Evolutionary conservation across 169 alveolate genomes (phyloP), one percentile per base, ranked within the genome.

Genomic region (Cryptosporidium felis): DNA sequence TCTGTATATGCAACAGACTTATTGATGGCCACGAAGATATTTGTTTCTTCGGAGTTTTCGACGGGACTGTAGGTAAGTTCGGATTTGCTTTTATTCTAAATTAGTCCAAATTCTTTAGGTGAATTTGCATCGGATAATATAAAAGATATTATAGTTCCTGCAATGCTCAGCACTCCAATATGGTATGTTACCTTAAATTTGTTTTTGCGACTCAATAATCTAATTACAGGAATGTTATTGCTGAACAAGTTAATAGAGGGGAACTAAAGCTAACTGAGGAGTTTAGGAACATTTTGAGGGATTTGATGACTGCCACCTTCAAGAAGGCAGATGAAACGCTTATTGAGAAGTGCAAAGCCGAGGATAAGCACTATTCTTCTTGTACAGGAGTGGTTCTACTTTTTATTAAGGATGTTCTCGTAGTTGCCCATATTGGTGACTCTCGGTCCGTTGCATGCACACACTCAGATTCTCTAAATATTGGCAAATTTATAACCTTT

Each of bases 31-130:
- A 90, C 21, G 81, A 89, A 2, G 82, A 89, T 41, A 85, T 82
- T 14, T 88, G 93, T 32, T 90, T 91, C 81, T 91, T 90, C 32
- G 95, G 94, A 18, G 90, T 93, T 2, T 93, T 93, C 80, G 96
- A 93, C 56, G 96, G 96, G 62, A 93, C 96, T 21, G 96, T 90
- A 21, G 95, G 95, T 82, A 62, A 28, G 89, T 45, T 53, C n/a
- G 4, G 5, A 9, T 34, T 56, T 8, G 8, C 5, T n/a, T 40
- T 40, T 23, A 5, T 21, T 6, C 18, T 34, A 0, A 41, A 36
- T 2, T 5, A 1, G 12, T 74, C 14, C 41, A 18, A 5, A 14
- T 53, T 49, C 1, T 26, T 5, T 34, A 74, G 95, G 94, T 3
- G 93, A 90, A 62, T 91, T 92, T 60, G 92, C 95, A 4, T 79